A percentile compares a stretch with the other conserved stretches of the same genome.
Evolutionary conservation across 2,329 filamentous ascomycete genomes (phyloP).

Genomic region (Cryphonectria naterciae): DNA sequence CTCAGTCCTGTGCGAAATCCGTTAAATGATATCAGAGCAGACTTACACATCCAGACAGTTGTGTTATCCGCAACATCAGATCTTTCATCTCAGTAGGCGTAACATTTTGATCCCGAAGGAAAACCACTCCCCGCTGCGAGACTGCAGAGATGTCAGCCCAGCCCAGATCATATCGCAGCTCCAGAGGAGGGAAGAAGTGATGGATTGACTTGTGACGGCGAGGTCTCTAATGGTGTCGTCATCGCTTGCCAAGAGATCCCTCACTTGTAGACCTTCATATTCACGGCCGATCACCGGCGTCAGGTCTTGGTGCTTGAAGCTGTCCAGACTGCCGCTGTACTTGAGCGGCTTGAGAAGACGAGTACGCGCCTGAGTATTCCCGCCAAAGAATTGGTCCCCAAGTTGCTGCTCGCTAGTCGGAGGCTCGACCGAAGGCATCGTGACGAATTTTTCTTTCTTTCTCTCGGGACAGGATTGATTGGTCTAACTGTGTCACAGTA

Average conservation of each 20-base stretch:
- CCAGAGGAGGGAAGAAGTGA: not conserved
- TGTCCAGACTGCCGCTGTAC: slow-evolving; percentile 47
- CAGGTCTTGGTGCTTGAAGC: slow-evolving; percentile 41
- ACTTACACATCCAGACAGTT: slow-evolving; percentile 46
- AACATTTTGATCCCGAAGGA: slow-evolving; percentile 53
- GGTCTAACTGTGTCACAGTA: not conserved
- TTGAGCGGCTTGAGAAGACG: slow-evolving; percentile 28
- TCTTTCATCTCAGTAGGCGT: slow-evolving; percentile 49
- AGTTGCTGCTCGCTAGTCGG: slow-evolving; percentile 22
- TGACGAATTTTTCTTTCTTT: slow-evolving; percentile 20
- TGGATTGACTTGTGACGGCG: slow-evolving; percentile 35
- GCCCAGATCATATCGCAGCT: not conserved
- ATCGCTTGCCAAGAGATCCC: slow-evolving; percentile 35
- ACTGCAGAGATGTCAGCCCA: slow-evolving; percentile 36
- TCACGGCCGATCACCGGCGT: slow-evolving; percentile 42
- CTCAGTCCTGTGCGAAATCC: not conserved
- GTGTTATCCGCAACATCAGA: slow-evolving; percentile 49
- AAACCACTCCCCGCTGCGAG: slow-evolving; percentile 54
- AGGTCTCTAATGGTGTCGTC: slow-evolving; percentile 41
- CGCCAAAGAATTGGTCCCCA: slow-evolving; percentile 34
- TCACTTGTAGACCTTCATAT: slow-evolving; percentile 38
- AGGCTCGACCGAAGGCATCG: slow-evolving; percentile 42
- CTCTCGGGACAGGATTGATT: not conserved
- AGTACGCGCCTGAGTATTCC: slow-evolving; percentile 34
- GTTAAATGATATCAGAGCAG: too few species aligned